A percentile compares a stretch with the other conserved stretches of the same genome.
Conservation (phyloP, 768 basidiomycete genomes). For the Russula griseocarnosa region DNA sequence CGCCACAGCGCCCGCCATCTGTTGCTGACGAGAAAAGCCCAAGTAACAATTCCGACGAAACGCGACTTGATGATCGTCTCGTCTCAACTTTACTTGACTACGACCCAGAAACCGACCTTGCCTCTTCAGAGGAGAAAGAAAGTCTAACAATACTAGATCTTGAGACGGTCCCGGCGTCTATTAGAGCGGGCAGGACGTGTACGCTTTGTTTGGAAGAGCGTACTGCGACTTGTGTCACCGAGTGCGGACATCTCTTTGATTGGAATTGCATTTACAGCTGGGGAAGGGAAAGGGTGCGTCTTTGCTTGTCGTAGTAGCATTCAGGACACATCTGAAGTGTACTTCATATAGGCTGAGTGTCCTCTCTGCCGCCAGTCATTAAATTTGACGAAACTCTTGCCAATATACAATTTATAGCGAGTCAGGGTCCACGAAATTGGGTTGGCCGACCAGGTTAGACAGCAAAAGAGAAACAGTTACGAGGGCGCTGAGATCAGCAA, state of each 20-base stretch:
- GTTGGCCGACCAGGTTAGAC: slow-evolving; percentile 10
- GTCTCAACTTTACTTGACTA: slow-evolving; percentile 54
- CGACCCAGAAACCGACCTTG: slow-evolving; percentile 51
- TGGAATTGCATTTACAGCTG: slow-evolving; percentile 88
- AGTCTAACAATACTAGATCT: slow-evolving; percentile 63
- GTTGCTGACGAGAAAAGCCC: slow-evolving; percentile 37
- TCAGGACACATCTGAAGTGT: slow-evolving; percentile 11
- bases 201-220: slow-evolving; percentile 84
- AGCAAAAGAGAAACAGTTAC: slow-evolving; percentile 1
- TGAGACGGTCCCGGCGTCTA: slow-evolving; percentile 46
- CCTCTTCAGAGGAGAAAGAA: slow-evolving; percentile 64
- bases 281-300: slow-evolving; percentile 77
- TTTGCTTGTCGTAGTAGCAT: not conserved
- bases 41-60: slow-evolving; percentile 37
- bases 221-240: slow-evolving; percentile 75
- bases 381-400: slow-evolving; percentile 62
- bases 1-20: slow-evolving; percentile 23
- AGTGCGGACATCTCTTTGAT: slow-evolving; percentile 87
- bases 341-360: slow-evolving; percentile 64
- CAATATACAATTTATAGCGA: slow-evolving; percentile 76
- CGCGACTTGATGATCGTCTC: slow-evolving; percentile 56
- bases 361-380: slow-evolving; percentile 80
- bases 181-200: slow-evolving; percentile 63
- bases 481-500: slow-evolving; percentile 8
- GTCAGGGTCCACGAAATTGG: not conserved